Evolutionary conservation across 2,329 filamentous ascomycete species (phyloP).

Genomic region (Beauveria scarabaeidicola): DNA sequence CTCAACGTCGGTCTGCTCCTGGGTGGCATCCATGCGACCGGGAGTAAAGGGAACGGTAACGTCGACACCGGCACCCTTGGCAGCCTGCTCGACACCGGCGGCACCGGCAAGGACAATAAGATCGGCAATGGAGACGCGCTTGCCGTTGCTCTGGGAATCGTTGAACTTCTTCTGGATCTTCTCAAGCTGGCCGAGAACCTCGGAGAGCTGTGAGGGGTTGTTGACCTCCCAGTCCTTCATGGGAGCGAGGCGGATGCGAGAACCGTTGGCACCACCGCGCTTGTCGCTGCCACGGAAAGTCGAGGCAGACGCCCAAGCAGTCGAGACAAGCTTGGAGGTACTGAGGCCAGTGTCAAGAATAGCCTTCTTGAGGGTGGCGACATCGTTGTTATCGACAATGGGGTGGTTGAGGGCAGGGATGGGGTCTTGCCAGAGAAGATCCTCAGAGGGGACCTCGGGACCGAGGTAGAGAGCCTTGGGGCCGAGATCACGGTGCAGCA

Average conservation of each 20-base stretch:
- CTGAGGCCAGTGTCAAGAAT: constrained; percentile 56
- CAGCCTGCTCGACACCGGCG: constrained; percentile 65
- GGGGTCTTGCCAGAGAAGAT: constrained; percentile 67
- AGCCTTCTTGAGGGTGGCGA: constrained; percentile 57
- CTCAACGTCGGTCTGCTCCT: constrained; percentile 61
- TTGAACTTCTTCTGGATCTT: constrained; percentile 60
- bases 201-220: constrained; percentile 57
- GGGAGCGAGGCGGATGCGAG: constrained; percentile 64
- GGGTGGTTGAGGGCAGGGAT: constrained; percentile 51
- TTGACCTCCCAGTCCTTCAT: constrained; percentile 67
- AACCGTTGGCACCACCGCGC: constrained; percentile 75
- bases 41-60: constrained; percentile 62
- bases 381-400: constrained; percentile 53
- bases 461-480: constrained; percentile 63
- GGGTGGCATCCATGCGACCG: constrained; percentile 61
- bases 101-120: constrained; percentile 67
- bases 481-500: constrained; percentile 72
- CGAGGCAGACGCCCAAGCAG: constrained; percentile 62
- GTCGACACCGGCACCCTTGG: constrained; percentile 36
- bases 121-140: constrained; percentile 72
- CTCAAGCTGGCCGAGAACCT: constrained; percentile 56
- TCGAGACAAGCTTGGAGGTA: constrained; percentile 52
- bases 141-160: constrained; percentile 44
- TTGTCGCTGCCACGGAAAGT: constrained; percentile 71
- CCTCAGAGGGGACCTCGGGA: constrained; percentile 63